Evolutionary conservation across 495 filamentous ascomycete species (phyloP).

Genomic region (Hypoxylon fuscum): DNA sequence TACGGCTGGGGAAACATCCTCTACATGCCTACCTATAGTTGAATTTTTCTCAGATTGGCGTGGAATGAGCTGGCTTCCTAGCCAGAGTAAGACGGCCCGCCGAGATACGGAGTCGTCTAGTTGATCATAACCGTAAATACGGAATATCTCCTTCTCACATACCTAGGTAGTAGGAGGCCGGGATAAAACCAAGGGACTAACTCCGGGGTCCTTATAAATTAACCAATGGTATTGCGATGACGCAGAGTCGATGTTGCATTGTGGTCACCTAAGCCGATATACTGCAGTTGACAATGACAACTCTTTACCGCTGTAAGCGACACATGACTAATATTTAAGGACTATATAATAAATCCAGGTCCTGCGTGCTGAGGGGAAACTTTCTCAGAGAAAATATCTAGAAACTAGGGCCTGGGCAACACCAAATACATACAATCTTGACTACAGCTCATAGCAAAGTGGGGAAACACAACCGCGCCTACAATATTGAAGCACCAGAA

Average conservation of each 20-base stretch:
- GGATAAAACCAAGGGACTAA: neutral
- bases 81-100: no score
- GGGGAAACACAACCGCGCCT: neutral
- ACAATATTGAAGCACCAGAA: neutral
- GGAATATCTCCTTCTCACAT: neutral
- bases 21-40: no score
- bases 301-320: neutral
- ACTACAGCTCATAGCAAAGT: no score
- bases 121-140: neutral
- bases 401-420: no score
- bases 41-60: no score
- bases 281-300: neutral
- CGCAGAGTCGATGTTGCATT: neutral
- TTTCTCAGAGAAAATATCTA: no score
- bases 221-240: neutral
- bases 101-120: no score
- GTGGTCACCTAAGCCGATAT: neutral
- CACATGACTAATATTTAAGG: neutral
- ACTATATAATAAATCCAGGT: neutral
- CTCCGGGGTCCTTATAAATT: neutral
- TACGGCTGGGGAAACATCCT: no score
- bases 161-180: neutral
- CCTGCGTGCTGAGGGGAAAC: no score
- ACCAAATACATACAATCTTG: no score
- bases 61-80: no score